Percentiles rank a stretch among this genome's conserved stretches.
These are phyloP conservation scores for Stenogyne calaminthoides DNA, from an alignment of 305 asterid species.

Conservation along the genomic window DNA sequence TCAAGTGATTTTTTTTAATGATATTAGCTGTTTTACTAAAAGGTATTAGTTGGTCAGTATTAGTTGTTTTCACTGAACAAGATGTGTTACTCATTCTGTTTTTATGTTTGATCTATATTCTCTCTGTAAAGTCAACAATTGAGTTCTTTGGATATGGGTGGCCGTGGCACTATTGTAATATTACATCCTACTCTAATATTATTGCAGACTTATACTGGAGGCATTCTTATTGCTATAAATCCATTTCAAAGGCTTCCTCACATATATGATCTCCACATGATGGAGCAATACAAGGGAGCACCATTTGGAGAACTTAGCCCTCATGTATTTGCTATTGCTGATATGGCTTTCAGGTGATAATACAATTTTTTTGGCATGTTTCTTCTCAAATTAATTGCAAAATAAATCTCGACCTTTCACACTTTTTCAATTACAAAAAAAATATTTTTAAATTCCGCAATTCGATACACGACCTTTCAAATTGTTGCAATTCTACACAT, in stretches of 20 bases:
- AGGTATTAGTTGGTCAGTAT: no score
- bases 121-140: conserved; percentile 20
- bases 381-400: neutral
- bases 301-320: conserved; percentile 85
- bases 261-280: conserved; percentile 72
- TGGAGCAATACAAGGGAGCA: conserved; percentile 89
- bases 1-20: no score
- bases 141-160: conserved; percentile 28
- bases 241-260: conserved; percentile 94
- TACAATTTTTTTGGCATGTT: neutral
- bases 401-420: no score
- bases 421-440: no score
- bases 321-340: conserved; percentile 90
- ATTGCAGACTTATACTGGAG: conserved; percentile 88
- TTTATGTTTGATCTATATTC: conserved; percentile 26
- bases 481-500: no score
- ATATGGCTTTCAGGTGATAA: conserved; percentile 73
- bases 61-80: no score
- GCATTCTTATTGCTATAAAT: conserved; percentile 88
- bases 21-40: no score
- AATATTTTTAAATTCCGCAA: no score
- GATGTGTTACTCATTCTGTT: conserved; percentile 3
- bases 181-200: conserved; percentile 37
- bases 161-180: conserved; percentile 28
- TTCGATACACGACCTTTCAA: no score